These are phyloP conservation scores for Calonectria fujianensis DNA, from an alignment of 2,329 filamentous ascomycete species.

Conservation along the genomic window DNA sequence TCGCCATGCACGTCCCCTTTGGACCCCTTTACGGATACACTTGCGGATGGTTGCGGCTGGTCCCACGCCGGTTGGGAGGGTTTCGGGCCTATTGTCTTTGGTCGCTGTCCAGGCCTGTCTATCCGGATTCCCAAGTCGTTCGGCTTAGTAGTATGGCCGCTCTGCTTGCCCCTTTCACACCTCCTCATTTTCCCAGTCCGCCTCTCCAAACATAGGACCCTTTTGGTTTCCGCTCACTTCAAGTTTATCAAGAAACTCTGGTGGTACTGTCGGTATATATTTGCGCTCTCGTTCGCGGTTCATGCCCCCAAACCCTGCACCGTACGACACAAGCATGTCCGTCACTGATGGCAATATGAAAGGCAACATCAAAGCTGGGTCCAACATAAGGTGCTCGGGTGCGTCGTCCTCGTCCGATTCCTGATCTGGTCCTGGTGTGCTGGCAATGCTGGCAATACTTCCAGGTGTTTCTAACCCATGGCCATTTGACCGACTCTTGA, in stretches of 20 bases:
- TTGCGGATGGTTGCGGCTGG: constrained; percentile 19
- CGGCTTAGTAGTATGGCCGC: not conserved
- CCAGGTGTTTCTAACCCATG: constrained; percentile 66
- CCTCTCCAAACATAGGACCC: constrained; percentile 76
- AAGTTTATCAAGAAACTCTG: constrained; percentile 92
- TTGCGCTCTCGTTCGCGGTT: constrained; percentile 94
- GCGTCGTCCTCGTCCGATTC: constrained; percentile 78
- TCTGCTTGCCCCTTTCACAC: constrained; percentile 60
- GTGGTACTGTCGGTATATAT: constrained; percentile 95
- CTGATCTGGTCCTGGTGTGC: constrained; percentile 61
- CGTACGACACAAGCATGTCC: constrained; percentile 97
- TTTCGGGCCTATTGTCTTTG: constrained; percentile 1
- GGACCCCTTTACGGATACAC: constrained; percentile 26
- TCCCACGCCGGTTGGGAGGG: constrained; percentile 6
- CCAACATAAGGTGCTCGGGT: constrained; percentile 85
- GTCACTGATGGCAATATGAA: constrained; percentile 97
- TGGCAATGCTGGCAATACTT: constrained; percentile 64
- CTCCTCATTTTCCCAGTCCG: constrained; percentile 81
- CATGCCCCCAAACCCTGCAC: constrained; percentile 93
- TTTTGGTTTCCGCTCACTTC: constrained; percentile 76
- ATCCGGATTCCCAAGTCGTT: constrained; percentile 6
- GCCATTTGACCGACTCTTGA: constrained; percentile 63
- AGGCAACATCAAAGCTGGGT: constrained; percentile 93
- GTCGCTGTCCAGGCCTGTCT: constrained; percentile 23
- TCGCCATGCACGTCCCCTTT: constrained; percentile 34